These are phyloP conservation scores for Elaphomyces granulatus DNA, from an alignment of 495 filamentous ascomycete genomes.

Conservation along the genomic window DNA sequence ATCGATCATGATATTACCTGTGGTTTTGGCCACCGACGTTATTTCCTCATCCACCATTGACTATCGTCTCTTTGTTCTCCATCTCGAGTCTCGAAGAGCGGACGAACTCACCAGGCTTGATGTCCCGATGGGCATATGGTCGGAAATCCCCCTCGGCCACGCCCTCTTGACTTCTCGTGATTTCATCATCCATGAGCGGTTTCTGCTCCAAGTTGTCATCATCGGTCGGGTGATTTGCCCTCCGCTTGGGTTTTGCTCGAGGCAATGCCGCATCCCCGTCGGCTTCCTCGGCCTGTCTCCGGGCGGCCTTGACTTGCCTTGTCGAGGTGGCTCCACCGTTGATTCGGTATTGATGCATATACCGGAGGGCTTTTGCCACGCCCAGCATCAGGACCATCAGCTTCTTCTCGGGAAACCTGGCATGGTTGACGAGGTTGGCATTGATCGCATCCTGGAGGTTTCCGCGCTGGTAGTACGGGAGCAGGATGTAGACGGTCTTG, in stretches of 20 bases:
- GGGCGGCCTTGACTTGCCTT: conserved; percentile 46
- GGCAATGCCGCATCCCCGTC: conserved; percentile 45
- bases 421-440: conserved; percentile 93
- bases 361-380: conserved; percentile 71
- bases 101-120: conserved; percentile 65
- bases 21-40: conserved; percentile 6
- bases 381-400: conserved; percentile 86
- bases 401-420: conserved; percentile 75
- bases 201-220: conserved; percentile 67
- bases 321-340: conserved; percentile 36
- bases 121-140: conserved; percentile 91
- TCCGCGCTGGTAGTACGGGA: conserved; percentile 87
- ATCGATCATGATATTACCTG: conserved; percentile 92
- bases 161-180: conserved; percentile 55
- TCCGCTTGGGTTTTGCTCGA: conserved; percentile 36
- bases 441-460: conserved; percentile 98
- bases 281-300: conserved; percentile 42
- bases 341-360: conserved; percentile 81
- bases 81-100: background rate
- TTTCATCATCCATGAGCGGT: conserved; percentile 73
- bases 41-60: conserved; percentile 3
- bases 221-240: conserved; percentile 26
- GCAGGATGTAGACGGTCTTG: conserved; percentile 92
- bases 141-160: conserved; percentile 53
- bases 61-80: too few relatives aligned